Evolutionary conservation across 1,284 basidiomycete species (phyloP).

Genomic region (Fomitopsis schrenkii): DNA sequence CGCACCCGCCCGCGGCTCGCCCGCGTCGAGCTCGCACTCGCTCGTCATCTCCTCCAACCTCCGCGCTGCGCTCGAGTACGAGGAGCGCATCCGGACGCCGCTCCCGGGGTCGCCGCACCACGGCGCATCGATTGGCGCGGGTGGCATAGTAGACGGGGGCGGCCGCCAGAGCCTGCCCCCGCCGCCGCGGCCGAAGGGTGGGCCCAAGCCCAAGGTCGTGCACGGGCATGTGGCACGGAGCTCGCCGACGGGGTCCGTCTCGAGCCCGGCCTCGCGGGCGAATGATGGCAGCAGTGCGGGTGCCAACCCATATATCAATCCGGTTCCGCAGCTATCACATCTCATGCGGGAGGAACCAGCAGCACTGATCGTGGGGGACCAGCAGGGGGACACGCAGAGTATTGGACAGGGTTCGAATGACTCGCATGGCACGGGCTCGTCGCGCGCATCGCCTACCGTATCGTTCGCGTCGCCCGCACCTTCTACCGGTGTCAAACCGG

Average conservation of each 20-base stretch:
- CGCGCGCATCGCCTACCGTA: not conserved
- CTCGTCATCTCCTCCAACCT: conserved; percentile 58
- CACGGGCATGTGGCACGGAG: conserved; percentile 5
- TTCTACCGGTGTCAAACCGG: not conserved
- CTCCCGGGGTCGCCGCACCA: not conserved
- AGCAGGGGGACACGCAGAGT: not conserved
- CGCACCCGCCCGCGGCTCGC: conserved; percentile 4
- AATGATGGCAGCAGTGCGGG: conserved; percentile 14
- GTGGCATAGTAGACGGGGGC: too few species aligned
- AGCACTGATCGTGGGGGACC: not conserved
- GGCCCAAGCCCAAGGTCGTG: conserved; percentile 1
- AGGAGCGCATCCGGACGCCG: conserved; percentile 34
- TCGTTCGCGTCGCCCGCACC: not conserved
- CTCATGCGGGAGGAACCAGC: conserved; percentile 15
- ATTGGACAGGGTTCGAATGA: not conserved
- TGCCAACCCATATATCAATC: conserved; percentile 45
- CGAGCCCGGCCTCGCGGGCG: conserved; percentile 12
- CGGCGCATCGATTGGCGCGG: not conserved
- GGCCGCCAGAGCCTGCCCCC: conserved; percentile 9
- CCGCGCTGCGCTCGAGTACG: conserved; percentile 57
- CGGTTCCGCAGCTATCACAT: conserved; percentile 31
- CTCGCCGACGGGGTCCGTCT: conserved; percentile 12
- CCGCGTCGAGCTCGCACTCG: conserved; percentile 3
- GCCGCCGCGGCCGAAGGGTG: conserved; percentile 11
- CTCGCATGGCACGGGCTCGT: not conserved